Evolutionary conservation across 2,329 filamentous ascomycete species (phyloP).

Genomic region (Venturia nashicola): DNA sequence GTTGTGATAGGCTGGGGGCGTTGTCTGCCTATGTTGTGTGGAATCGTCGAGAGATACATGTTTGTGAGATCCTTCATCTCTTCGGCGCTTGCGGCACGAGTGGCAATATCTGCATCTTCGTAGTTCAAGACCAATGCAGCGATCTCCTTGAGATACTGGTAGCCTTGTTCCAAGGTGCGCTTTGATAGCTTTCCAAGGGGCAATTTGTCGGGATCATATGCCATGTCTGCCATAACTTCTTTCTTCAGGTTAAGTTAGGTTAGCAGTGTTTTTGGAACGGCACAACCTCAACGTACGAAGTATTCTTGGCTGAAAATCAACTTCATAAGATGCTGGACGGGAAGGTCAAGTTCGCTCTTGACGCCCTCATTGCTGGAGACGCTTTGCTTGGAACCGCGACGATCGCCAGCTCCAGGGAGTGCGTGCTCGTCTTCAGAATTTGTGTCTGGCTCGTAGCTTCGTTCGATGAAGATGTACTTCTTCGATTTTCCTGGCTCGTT

Average conservation of each 20-base stretch:
- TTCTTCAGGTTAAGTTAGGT: constrained; percentile 17
- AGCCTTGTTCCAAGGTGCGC: constrained; percentile 61
- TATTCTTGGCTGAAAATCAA: constrained; percentile 74
- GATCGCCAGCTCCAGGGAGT: constrained; percentile 12
- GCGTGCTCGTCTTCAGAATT: constrained; percentile 20
- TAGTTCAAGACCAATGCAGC: not conserved
- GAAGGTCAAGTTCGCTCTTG: constrained; percentile 45
- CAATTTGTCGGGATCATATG: constrained; percentile 64
- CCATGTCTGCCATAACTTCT: constrained; percentile 51
- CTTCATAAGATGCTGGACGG: constrained; percentile 57
- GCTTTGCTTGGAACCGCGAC: constrained; percentile 12
- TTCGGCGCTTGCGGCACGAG: constrained; percentile 13
- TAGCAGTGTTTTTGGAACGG: not conserved
- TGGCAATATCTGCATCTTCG: constrained; percentile 17
- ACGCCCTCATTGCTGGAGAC: constrained; percentile 20
- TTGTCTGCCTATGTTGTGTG: constrained; percentile 65
- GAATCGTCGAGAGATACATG: constrained; percentile 68
- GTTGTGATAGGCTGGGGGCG: constrained; percentile 56
- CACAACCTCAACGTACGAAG: constrained; percentile 32
- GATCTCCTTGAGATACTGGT: constrained; percentile 54
- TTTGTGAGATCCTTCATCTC: constrained; percentile 59
- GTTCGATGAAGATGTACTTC: constrained; percentile 72
- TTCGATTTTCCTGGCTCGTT: constrained; percentile 42
- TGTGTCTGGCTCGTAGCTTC: constrained; percentile 59
- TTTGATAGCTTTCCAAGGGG: constrained; percentile 79